These are phyloP conservation scores for Aspergillus arachidicola DNA, from an alignment of 2,329 filamentous ascomycete species.

Conservation along the genomic window DNA sequence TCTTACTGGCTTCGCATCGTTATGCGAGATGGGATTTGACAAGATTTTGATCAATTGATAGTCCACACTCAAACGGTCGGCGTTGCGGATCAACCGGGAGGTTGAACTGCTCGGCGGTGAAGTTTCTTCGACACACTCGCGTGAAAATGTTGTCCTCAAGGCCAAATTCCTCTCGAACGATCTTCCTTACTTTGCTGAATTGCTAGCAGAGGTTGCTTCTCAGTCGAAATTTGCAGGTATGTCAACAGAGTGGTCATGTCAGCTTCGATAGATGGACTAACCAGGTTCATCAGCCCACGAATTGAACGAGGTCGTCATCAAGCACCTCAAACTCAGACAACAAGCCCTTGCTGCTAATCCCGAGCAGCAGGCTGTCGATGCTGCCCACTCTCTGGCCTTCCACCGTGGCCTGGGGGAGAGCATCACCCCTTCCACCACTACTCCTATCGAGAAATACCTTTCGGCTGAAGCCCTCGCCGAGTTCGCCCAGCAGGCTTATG, in stretches of 20 bases:
- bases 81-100: constrained; percentile 91
- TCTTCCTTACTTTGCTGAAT: constrained; percentile 95
- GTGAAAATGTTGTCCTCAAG: constrained; percentile 88
- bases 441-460: constrained; percentile 77
- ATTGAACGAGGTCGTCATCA: constrained; percentile 83
- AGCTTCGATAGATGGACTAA: constrained; percentile 14
- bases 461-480: constrained; percentile 72
- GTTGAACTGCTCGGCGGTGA: constrained; percentile 91
- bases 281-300: constrained; percentile 68
- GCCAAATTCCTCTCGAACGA: constrained; percentile 95
- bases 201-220: constrained; percentile 87
- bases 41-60: constrained; percentile 53
- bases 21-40: constrained; percentile 15
- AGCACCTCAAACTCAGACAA: constrained; percentile 76
- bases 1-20: neutral
- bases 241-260: constrained; percentile 23
- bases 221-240: constrained; percentile 80
- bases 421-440: constrained; percentile 70
- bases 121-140: constrained; percentile 83
- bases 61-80: constrained; percentile 81
- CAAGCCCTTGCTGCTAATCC: constrained; percentile 66
- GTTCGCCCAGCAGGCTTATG: constrained; percentile 78
- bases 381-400: constrained; percentile 84
- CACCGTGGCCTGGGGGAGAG: constrained; percentile 87
- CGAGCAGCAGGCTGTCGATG: constrained; percentile 76